phyloP scores from a whole-genome alignment of 163 green algal species.

The Trebouxia gelatinosa region DNA sequence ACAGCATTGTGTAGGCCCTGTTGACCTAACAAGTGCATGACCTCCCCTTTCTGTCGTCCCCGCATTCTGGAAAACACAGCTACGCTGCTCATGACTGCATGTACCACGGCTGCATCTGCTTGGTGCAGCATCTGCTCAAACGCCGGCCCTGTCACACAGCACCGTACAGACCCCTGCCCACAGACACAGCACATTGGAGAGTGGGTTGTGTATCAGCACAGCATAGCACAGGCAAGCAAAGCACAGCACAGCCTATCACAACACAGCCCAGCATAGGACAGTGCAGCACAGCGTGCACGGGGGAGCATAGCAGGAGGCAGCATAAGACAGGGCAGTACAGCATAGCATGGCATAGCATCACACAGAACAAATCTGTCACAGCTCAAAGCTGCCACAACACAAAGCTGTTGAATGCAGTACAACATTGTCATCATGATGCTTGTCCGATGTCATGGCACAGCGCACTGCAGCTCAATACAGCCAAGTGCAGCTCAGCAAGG shows the following conservation, averaged over 20 bases:
- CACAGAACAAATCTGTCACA: too few relatives aligned
- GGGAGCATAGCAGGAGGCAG: background rate
- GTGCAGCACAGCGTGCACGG: background rate
- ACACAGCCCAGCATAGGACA: background rate
- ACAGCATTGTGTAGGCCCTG: background rate
- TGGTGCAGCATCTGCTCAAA: slow-evolving; percentile 23
- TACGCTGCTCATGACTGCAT: slow-evolving; percentile 18
- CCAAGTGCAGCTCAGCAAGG: too few relatives aligned
- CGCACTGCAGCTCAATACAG: too few relatives aligned
- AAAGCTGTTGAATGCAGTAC: too few relatives aligned
- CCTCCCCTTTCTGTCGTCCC: slow-evolving; percentile 9
- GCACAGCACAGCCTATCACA: slow-evolving; percentile 6
- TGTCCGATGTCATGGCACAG: too few relatives aligned
- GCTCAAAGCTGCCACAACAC: too few relatives aligned
- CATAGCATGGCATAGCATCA: background rate
- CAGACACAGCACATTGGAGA: background rate
- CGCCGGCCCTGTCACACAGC: slow-evolving; percentile 6
- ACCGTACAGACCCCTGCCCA: background rate
- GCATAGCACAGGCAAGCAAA: background rate
- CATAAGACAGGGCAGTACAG: background rate
- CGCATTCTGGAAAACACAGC: background rate
- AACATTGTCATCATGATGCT: too few relatives aligned
- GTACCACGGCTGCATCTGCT: slow-evolving; percentile 3
- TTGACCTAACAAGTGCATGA: background rate
- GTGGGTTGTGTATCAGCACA: background rate